Percentiles rank a stretch among this genome's conserved stretches.
phyloP scores from a whole-genome alignment of 2,329 filamentous ascomycete genomes.

The Corinectria fuckeliana region DNA sequence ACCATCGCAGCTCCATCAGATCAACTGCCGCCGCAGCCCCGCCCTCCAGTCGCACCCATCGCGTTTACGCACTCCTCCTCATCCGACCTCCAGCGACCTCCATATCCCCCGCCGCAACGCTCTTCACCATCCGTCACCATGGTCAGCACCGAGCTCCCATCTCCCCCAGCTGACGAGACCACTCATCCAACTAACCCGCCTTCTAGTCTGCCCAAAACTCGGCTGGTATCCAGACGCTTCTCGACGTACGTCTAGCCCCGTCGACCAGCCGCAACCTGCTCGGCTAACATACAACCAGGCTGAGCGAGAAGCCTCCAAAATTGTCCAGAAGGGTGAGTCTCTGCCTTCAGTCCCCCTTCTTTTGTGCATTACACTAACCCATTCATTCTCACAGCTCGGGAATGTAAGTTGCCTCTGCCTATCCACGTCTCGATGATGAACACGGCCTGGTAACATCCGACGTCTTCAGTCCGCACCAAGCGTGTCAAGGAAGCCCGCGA shows the following conservation, averaged over 20 bases:
- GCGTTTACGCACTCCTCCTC: neutral
- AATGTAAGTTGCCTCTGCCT: slow-evolving; percentile 69
- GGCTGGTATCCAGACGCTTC: slow-evolving; percentile 95
- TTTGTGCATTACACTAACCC: slow-evolving; percentile 38
- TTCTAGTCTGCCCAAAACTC: slow-evolving; percentile 95
- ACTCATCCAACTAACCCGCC: slow-evolving; percentile 32
- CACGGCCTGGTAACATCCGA: slow-evolving; percentile 4
- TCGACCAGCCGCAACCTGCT: neutral
- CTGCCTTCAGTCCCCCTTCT: slow-evolving; percentile 10
- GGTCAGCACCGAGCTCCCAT: slow-evolving; percentile 26
- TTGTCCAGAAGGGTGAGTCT: slow-evolving; percentile 87
- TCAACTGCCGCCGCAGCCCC: neutral
- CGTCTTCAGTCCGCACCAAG: slow-evolving; percentile 74
- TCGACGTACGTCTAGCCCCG: slow-evolving; percentile 76
- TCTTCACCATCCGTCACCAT: slow-evolving; percentile 23
- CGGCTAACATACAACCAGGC: slow-evolving; percentile 62
- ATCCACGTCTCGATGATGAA: slow-evolving; percentile 12
- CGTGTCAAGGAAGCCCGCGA: slow-evolving; percentile 94
- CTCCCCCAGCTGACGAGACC: neutral
- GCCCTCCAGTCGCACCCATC: neutral
- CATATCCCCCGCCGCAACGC: neutral
- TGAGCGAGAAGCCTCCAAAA: slow-evolving; percentile 98
- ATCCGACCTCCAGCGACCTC: neutral
- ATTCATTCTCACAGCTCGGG: slow-evolving; percentile 67
- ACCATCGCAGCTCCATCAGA: slow-evolving; percentile 22